Conservation (phyloP, 306 rosid genomes). For the Lithocarpus polystachyus region DNA sequence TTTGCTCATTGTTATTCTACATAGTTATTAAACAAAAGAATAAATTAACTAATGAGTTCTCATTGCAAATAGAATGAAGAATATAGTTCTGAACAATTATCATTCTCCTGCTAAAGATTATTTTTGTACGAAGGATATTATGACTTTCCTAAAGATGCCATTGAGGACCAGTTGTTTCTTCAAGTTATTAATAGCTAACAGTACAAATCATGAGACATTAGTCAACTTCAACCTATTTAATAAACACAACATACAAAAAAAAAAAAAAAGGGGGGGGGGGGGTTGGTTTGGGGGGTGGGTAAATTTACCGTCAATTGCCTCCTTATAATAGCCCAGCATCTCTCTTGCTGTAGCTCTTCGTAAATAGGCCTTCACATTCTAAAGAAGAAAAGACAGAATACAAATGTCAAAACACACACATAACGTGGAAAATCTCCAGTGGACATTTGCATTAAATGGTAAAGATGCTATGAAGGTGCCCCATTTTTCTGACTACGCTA, state of each 20-base stretch:
- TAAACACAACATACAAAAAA: neutral
- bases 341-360: slow-evolving; percentile 96
- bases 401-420: neutral
- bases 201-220: neutral
- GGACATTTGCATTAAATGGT: neutral
- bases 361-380: slow-evolving; percentile 90
- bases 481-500: neutral
- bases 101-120: neutral
- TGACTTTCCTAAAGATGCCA: neutral
- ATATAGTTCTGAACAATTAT: neutral
- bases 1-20: neutral
- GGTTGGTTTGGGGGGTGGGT: too few species aligned
- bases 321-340: slow-evolving; percentile 88
- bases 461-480: neutral
- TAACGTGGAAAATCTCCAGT: neutral
- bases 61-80: neutral
- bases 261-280: too few species aligned
- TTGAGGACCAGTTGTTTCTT: neutral
- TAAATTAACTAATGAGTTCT: neutral
- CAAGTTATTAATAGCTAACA: neutral
- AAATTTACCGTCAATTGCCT: slow-evolving; percentile 80
- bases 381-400: slow-evolving; percentile 30
- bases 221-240: neutral
- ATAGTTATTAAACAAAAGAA: neutral
- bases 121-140: neutral